Base-by-base conservation (phyloP, 331 rosid genomes). In the Pyracantha coccinea region DNA sequence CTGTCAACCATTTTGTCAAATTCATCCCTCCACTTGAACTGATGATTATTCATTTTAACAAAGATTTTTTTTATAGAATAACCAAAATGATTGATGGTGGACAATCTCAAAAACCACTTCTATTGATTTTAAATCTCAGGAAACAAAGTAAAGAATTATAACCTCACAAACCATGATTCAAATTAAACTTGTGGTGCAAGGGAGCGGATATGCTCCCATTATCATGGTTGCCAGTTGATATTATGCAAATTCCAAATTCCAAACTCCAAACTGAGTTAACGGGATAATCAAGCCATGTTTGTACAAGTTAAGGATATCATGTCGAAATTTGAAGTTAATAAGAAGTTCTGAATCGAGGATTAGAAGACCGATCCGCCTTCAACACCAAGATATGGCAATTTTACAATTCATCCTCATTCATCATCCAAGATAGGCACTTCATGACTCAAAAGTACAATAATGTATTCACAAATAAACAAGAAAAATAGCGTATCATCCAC, bases 61-160 rank as follows among this genome's bases (percentile, higher is more conserved):
- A 0, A 33, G 10, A 2, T 8, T 7, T 33, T 33, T 8, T 6
- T 27, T 27, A 2, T 2, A 27, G 1, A 33, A 35, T 0, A 0
- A 35, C 12, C 41, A 35, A 27, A 27, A 27, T 27, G 4, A 27
- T 27, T 27, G 3, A 2, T 27, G 3, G 29, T 27, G 4, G 29
- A 27, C 29, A 27, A 27, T 25, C 27, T 25, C 27, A 25, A 25
- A 3, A 25, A 27, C 29, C 29, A 27, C 29, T 27, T 27, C 3
- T 27, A 3, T 27, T 4, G 3, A 27, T 27, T 27, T 27, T 27
- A 27, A 27, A 35, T 35, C 0, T 35, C 12, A 35, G 0, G 0
- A 35, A 35, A 35, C 41, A 35, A 35, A 2, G 1, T 35, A 3
- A 35, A 35, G 0, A 35, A 12, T 35, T 35, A 8, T 35, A 8